Percentiles rank a stretch among this genome's conserved stretches.
phyloP scores from a whole-genome alignment of 495 filamentous ascomycete species.

The Annulohypoxylon bovei region DNA sequence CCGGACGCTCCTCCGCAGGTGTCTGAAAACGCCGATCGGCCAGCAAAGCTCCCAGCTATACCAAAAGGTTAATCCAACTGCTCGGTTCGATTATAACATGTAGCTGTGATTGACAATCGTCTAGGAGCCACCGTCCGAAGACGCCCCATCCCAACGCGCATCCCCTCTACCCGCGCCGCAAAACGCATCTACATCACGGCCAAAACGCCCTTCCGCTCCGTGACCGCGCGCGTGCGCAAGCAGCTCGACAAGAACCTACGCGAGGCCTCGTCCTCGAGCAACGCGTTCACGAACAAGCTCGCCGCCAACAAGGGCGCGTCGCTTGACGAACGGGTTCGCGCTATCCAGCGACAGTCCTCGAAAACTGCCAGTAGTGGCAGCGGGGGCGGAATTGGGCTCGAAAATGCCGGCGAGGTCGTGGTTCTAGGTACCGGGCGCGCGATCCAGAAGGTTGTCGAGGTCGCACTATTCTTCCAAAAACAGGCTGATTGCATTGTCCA shows the following conservation, averaged over 20 bases:
- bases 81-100: conserved; percentile 49
- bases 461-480: conserved; percentile 72
- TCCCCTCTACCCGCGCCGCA: conserved; percentile 44
- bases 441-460: conserved; percentile 73
- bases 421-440: conserved; percentile 83
- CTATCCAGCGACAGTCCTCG: conserved; percentile 48
- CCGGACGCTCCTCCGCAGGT: conserved; percentile 14
- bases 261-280: conserved; percentile 43
- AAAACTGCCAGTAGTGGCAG: conserved; percentile 9
- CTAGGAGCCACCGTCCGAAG: conserved; percentile 77
- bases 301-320: conserved; percentile 48
- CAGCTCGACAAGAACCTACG: conserved; percentile 76
- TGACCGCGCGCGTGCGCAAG: conserved; percentile 80
- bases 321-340: conserved; percentile 54
- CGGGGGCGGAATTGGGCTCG: conserved; percentile 34
- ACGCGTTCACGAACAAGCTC: conserved; percentile 51
- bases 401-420: conserved; percentile 67
- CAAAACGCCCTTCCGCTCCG: conserved; percentile 79
- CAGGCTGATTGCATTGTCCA: conserved; percentile 65
- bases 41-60: conserved; percentile 56
- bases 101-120: conserved; percentile 69
- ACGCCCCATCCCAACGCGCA: conserved; percentile 65
- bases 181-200: conserved; percentile 81
- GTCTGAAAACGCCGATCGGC: conserved; percentile 31
- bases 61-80: conserved; percentile 53